phyloP scores from a whole-genome alignment of 176 grass and related monocot genomes.

The Carex myosuroides region DNA sequence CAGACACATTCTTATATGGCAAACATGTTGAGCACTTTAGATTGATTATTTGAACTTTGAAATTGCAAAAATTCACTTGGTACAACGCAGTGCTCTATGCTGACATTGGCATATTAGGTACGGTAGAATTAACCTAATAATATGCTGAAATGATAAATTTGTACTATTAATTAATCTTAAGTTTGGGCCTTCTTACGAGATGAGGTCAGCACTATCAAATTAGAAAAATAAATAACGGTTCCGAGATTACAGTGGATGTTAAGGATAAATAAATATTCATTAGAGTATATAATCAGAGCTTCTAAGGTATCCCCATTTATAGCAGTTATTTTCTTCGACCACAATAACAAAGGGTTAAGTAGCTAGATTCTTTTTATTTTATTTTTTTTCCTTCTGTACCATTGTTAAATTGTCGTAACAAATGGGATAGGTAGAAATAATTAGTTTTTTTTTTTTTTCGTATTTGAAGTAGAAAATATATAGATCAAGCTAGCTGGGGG shows the following conservation, averaged over 20 bases:
- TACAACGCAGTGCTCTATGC: no score
- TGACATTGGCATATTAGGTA: not conserved
- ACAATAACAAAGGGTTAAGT: no score
- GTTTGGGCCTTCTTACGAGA: not conserved
- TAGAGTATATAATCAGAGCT: not conserved
- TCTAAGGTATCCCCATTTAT: no score
- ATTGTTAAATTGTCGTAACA: not conserved
- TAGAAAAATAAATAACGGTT: not conserved
- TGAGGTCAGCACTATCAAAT: not conserved
- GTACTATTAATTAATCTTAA: not conserved
- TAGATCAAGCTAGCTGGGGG: not conserved
- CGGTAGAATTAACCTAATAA: not conserved
- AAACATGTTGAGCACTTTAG: no score
- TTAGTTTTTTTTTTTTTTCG: not conserved
- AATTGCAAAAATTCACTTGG: no score
- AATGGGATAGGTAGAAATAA: constrained; percentile 4
- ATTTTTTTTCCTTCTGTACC: not conserved
- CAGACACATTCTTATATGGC: no score
- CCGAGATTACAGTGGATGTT: not conserved
- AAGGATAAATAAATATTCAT: not conserved
- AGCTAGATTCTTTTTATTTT: no score
- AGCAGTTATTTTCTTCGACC: no score
- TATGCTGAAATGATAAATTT: not conserved
- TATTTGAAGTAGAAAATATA: not conserved
- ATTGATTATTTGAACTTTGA: no score